Conservation (phyloP, 2,329 filamentous ascomycete species). For the Geoglossum cookeanum region DNA sequence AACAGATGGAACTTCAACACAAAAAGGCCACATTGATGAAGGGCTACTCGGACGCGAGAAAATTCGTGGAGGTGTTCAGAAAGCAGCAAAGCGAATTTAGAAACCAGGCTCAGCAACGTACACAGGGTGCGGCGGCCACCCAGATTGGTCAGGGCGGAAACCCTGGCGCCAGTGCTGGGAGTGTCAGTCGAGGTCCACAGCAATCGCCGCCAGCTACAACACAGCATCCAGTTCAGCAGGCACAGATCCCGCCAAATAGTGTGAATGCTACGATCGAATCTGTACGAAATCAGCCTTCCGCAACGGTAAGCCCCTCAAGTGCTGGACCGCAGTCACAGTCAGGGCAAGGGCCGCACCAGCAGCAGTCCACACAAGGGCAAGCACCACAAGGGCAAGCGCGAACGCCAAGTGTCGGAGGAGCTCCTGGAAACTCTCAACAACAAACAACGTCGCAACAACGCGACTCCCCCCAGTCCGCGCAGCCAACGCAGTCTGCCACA, state of each 20-base stretch:
- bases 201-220: background rate
- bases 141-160: background rate
- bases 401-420: slow-evolving; percentile 1
- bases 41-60: background rate
- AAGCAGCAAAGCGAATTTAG: slow-evolving; percentile 5
- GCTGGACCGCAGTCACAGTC: slow-evolving; percentile 11
- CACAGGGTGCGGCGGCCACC: background rate
- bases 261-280: slow-evolving; percentile 29
- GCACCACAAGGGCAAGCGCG: slow-evolving; percentile 12
- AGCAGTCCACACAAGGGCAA: slow-evolving; percentile 10
- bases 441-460: slow-evolving; percentile 12
- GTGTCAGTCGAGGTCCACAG: slow-evolving; percentile 1
- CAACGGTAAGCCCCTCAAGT: slow-evolving; percentile 8
- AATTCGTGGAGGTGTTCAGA: slow-evolving; percentile 3
- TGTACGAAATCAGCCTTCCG: slow-evolving; percentile 21
- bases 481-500: slow-evolving; percentile 13
- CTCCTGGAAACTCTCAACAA: slow-evolving; percentile 6
- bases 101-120: background rate
- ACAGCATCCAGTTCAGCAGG: background rate
- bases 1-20: slow-evolving; percentile 3
- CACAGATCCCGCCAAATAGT: slow-evolving; percentile 6
- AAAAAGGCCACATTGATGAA: background rate
- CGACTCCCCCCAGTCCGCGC: slow-evolving; percentile 14
- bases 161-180: background rate
- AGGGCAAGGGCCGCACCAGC: slow-evolving; percentile 17